A percentile compares a stretch with the other conserved stretches of the same genome.
These are phyloP conservation scores for Colletotrichum tamarilloi DNA, from an alignment of 2,329 filamentous ascomycete species.

Conservation along the genomic window DNA sequence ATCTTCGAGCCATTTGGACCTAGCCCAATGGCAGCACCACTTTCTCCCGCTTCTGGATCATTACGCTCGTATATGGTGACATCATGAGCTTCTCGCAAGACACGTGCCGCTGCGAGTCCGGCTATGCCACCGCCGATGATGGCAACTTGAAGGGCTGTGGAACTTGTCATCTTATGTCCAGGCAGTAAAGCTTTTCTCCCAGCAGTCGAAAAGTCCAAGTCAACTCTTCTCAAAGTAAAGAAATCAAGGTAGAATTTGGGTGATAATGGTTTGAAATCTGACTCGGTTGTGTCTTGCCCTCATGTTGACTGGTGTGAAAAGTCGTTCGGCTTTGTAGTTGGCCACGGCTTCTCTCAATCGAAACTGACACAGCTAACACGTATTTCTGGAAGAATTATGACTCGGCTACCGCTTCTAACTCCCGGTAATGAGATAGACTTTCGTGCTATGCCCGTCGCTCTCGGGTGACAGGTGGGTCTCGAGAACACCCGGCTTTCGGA, in stretches of 20 bases:
- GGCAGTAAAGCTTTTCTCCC: neutral
- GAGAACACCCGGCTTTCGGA: neutral
- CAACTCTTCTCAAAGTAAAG: too few species aligned
- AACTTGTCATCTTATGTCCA: neutral
- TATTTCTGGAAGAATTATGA: neutral
- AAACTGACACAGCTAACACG: too few species aligned
- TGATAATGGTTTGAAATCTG: neutral
- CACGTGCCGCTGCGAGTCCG: neutral
- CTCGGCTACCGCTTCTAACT: neutral
- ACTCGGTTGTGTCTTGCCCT: neutral
- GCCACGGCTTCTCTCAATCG: neutral
- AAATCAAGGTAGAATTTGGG: too few species aligned
- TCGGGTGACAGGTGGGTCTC: neutral
- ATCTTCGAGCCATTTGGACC: constrained; percentile 3
- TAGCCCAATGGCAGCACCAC: neutral
- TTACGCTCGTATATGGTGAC: constrained; percentile 3
- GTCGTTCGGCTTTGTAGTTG: neutral
- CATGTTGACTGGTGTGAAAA: too few species aligned
- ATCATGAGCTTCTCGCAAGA: neutral
- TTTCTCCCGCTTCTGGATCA: neutral
- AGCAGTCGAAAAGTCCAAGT: neutral
- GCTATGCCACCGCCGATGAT: constrained; percentile 4
- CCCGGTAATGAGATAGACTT: neutral
- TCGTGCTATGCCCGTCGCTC: neutral
- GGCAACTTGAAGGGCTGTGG: neutral